Conservation (phyloP, 768 basidiomycete genomes). For the Amanita pseudoporphyria region DNA sequence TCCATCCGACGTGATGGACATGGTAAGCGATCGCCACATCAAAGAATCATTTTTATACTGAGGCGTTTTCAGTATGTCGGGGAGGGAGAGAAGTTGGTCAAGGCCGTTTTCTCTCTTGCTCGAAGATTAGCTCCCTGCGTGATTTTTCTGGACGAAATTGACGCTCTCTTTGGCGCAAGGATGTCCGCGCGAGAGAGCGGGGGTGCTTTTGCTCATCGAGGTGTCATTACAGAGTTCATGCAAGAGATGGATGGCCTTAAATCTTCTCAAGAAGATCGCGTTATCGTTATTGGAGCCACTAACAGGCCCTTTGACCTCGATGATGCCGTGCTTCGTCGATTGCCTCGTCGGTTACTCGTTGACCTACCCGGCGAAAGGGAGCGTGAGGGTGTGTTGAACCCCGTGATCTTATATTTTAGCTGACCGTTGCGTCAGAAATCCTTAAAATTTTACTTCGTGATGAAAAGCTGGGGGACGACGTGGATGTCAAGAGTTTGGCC, state of each 20-base stretch:
- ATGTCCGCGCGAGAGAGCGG: slow-evolving; percentile 68
- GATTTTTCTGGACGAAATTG: slow-evolving; percentile 91
- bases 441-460: slow-evolving; percentile 80
- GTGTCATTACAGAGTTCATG: slow-evolving; percentile 90
- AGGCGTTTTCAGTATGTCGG: slow-evolving; percentile 57
- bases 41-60: not conserved
- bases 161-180: slow-evolving; percentile 85
- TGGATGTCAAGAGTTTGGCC: slow-evolving; percentile 52
- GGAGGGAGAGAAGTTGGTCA: slow-evolving; percentile 85
- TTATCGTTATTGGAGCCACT: slow-evolving; percentile 91
- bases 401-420: slow-evolving; percentile 6
- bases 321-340: slow-evolving; percentile 82
- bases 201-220: slow-evolving; percentile 75
- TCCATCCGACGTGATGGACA: slow-evolving; percentile 94
- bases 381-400: slow-evolving; percentile 55
- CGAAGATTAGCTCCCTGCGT: slow-evolving; percentile 84
- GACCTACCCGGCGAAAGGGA: slow-evolving; percentile 85
- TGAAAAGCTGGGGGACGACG: slow-evolving; percentile 57
- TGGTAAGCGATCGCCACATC: slow-evolving; percentile 40
- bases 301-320: slow-evolving; percentile 88
- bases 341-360: slow-evolving; percentile 80
- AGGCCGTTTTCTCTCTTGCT: slow-evolving; percentile 82
- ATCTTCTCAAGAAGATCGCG: slow-evolving; percentile 65
- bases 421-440: slow-evolving; percentile 47
- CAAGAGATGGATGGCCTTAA: slow-evolving; percentile 95